Conservation (phyloP, 1,139 yeast genomes). For the Nakaseomyces nivariensis region DNA sequence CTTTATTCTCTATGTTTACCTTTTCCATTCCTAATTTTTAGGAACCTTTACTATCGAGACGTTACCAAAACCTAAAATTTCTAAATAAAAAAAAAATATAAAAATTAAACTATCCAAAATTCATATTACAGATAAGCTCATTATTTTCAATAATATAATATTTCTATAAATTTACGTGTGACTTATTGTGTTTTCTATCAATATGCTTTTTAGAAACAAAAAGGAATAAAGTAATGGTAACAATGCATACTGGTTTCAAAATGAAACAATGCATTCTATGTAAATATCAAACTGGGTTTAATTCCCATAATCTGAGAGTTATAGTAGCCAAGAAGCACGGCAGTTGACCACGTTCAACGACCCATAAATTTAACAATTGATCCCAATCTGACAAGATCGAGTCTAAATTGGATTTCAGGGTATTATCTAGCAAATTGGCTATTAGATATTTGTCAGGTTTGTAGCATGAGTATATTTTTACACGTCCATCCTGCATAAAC, state of each 20-base stretch:
- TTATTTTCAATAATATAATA: no score
- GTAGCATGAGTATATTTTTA: constrained; percentile 54
- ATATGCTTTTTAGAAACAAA: no score
- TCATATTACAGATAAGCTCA: no score
- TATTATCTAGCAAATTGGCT: constrained; percentile 29
- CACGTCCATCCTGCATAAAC: constrained; percentile 55
- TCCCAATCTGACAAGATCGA: constrained; percentile 35
- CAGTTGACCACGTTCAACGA: constrained; percentile 56
- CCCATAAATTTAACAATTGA: constrained; percentile 56
- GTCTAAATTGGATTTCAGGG: constrained; percentile 27
- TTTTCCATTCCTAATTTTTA: no score
- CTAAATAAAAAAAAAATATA: neutral
- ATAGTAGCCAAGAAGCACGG: constrained; percentile 76
- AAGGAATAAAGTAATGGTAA: no score
- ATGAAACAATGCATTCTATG: no score
- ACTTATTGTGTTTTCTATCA: no score
- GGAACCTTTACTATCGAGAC: neutral
- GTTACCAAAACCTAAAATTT: neutral
- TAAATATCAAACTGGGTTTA: neutral
- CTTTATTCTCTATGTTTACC: no score
- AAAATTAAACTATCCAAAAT: neutral
- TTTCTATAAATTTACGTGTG: no score
- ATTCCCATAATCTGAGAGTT: constrained; percentile 53
- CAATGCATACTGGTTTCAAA: no score
- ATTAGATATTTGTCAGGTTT: constrained; percentile 30